Base-by-base conservation (phyloP, 306 rosid genomes). In the Acacia confusa region DNA sequence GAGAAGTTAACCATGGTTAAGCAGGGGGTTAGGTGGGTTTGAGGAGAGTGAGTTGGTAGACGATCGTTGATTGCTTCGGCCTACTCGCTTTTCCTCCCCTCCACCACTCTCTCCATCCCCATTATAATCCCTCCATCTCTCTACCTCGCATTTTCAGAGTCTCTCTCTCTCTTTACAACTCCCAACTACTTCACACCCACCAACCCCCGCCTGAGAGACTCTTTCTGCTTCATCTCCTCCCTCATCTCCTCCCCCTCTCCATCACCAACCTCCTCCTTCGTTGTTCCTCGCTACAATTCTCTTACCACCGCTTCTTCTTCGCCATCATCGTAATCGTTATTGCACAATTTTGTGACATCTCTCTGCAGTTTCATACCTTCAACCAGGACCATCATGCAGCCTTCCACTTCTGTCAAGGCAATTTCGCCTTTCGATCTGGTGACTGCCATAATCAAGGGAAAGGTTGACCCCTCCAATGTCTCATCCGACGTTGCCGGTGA, bases 361-460 rank as follows among this genome's bases (percentile, higher is more conserved):
- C 17, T 7, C 52, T 20, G 16, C 12, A 9, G 4, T 36, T 38
- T n/a, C 43, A 1, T 14, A 19, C 2, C 14, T 66, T 19, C 45
- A 6, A 5, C 11, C 5, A 28, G 9, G n/a, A 13, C 67, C 36
- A 72, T 32, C 76, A 94, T 94, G 99, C 79, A 93, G 66, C 84
- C 94, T 4, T 92, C 93, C 0, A 88, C 53, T 86, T 86, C 99
- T 30, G 81, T 90, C 75, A 95, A 93, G 88, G 6, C 70, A 0
- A 81, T 90, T 44, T 95, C 99, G 13, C 97, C 99, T 9, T 78
- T 96, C 66, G 99, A 96, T 90, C 97, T 96, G 66, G 84, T 96
- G 94, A 82, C 97, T 6, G 97, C 95, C 22, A 88, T 96, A n/a
- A 88, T 96, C 87, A 92, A 79, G 50, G 95, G 98, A 15, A 92